A percentile compares a stretch with the other conserved stretches of the same genome.
These are phyloP conservation scores for Paramecium bursaria DNA, from an alignment of 73 alveolate genomes.

Conservation along the genomic window DNA sequence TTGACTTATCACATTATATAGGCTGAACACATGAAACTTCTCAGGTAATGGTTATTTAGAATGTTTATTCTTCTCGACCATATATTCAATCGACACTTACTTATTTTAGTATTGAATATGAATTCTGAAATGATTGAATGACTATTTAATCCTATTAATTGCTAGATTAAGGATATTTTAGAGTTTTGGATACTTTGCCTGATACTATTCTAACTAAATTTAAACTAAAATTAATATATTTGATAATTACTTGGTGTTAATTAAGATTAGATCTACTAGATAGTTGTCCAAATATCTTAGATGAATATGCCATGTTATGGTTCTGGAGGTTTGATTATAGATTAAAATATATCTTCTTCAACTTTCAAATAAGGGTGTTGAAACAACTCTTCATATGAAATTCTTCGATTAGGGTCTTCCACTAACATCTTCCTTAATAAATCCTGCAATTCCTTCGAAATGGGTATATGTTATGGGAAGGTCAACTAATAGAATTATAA, in stretches of 20 bases:
- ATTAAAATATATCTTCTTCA: not conserved
- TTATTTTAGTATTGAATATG: too few relatives aligned
- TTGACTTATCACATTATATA: not conserved
- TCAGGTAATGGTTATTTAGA: not conserved
- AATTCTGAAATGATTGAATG: not conserved
- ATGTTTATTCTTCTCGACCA: not conserved
- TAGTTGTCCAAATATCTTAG: not conserved
- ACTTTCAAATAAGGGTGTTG: constrained; percentile 33
- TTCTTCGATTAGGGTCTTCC: constrained; percentile 58
- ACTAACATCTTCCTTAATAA: constrained; percentile 57
- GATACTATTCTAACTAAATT: too few relatives aligned
- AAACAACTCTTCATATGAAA: constrained; percentile 62
- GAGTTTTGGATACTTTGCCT: too few relatives aligned
- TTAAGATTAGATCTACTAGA: not conserved
- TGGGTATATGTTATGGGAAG: constrained; percentile 9
- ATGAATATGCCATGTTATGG: constrained; percentile 9
- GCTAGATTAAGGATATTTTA: too few relatives aligned
- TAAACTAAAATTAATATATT: not conserved
- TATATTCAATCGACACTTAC: not conserved
- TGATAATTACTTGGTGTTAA: not conserved
- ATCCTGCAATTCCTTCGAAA: constrained; percentile 51
- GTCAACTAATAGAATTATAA: not conserved
- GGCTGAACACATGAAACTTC: not conserved
- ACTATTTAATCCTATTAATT: not conserved
- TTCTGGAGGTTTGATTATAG: not conserved